Evolutionary conservation across 805 yeast genomes (phyloP).

Genomic region (Ogataea siamensis): DNA sequence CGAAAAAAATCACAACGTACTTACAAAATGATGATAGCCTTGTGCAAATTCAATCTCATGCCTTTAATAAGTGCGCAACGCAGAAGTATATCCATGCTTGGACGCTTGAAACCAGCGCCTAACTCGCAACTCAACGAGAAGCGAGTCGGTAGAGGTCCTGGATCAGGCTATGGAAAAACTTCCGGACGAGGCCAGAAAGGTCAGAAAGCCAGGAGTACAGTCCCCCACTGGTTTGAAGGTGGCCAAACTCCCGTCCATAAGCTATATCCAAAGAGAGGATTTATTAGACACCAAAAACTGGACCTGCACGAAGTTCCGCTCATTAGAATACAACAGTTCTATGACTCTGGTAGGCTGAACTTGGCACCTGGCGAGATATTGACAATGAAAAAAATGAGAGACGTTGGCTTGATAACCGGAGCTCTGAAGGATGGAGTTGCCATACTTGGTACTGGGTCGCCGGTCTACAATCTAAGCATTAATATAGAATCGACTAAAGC

Average conservation of each 20-base stretch:
- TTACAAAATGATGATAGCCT: constrained; percentile 3
- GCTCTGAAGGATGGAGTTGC: constrained; percentile 76
- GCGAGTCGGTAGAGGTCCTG: constrained; percentile 95
- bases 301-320: constrained; percentile 61
- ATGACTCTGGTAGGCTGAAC: constrained; percentile 62
- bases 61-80: constrained; percentile 22
- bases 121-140: constrained; percentile 61
- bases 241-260: constrained; percentile 93
- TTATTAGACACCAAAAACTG: constrained; percentile 60
- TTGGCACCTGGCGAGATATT: constrained; percentile 60
- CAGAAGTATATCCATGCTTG: constrained; percentile 45
- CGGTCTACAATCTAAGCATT: constrained; percentile 54
- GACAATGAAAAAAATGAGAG: constrained; percentile 73
- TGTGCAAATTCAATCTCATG: not conserved
- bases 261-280: constrained; percentile 85
- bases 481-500: constrained; percentile 83
- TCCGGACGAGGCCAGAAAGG: constrained; percentile 98
- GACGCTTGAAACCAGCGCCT: constrained; percentile 55
- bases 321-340: constrained; percentile 66
- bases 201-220: constrained; percentile 92
- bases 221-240: constrained; percentile 96
- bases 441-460: constrained; percentile 64
- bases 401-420: constrained; percentile 71
- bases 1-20: not conserved
- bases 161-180: constrained; percentile 89